Evolutionary conservation across 257 asterid genomes (phyloP).

Genomic region (Nicotiana knightiana): DNA sequence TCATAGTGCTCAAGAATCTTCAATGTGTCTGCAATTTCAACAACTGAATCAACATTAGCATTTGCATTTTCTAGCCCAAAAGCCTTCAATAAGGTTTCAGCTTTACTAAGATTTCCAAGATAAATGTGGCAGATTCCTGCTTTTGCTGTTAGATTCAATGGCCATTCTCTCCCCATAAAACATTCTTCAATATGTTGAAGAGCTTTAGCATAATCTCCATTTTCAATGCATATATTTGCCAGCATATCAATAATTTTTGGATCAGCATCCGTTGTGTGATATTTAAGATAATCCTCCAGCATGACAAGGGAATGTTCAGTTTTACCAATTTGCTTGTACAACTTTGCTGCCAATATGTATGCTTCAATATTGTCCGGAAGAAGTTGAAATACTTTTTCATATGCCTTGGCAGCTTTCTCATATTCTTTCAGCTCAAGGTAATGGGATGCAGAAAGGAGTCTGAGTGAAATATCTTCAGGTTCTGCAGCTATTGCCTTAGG

Average conservation of each 20-base stretch:
- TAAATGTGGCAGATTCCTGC: conserved; percentile 15
- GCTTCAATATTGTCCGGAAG: background rate
- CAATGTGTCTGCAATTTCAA: conserved; percentile 7
- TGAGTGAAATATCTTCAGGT: conserved; percentile 6
- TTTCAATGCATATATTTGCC: conserved; percentile 7
- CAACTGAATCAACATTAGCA: background rate
- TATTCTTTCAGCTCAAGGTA: background rate
- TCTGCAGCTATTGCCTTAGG: conserved; percentile 12
- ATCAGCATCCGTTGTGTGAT: background rate
- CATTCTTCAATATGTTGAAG: conserved; percentile 10
- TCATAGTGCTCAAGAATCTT: conserved; percentile 8
- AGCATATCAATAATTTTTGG: background rate
- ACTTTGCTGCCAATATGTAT: background rate
- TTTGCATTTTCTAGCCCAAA: conserved; percentile 1
- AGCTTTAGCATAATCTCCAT: conserved; percentile 5
- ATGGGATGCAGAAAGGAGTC: conserved; percentile 7
- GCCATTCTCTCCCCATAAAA: background rate
- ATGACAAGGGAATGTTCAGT: background rate
- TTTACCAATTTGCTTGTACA: conserved; percentile 8
- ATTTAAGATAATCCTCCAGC: conserved; percentile 4
- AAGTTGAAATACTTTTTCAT: conserved; percentile 6
- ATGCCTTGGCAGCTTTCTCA: conserved; percentile 14
- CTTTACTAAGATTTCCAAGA: conserved; percentile 5
- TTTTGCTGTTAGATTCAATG: conserved; percentile 2
- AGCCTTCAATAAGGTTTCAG: background rate